Evolutionary conservation across 2,329 filamentous ascomycete genomes (phyloP), one percentile per base, ranked within the genome.

Genomic region (Scolecobasidium constrictum): DNA sequence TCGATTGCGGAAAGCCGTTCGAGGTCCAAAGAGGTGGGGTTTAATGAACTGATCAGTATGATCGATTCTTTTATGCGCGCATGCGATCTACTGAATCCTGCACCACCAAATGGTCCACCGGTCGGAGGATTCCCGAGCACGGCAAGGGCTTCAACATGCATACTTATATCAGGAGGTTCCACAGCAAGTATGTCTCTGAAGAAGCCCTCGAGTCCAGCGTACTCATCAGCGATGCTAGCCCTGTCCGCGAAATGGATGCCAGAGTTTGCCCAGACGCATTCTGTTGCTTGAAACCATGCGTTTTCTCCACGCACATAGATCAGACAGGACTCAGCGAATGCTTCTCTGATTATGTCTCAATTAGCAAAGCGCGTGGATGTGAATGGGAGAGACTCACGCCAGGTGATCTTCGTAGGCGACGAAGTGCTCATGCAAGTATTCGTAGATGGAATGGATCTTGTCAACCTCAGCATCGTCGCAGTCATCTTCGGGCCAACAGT

Each of bases 211-310:
- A 13, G 9, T 3, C 16, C 21, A 15, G 28, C 15, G 28, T 45
- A 45, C 4, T 16, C n/a, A 3, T 5, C 28, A 7, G 45, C 40
- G 34, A 48, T 19, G 4, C 45, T 44, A 15, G 38, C 12, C 21
- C 45, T 48, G 12, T 41, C 33, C 12, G 44, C 40, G 1, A 48
- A 33, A 11, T 42, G 31, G 17, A 48, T 45, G 4, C 9, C 16
- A 19, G 44, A 40, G 22, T 46, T 21, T 3, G 46, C 45, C 46
- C 46, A 48, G 15, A 48, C 17, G 34, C 46, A 48, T 3, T 28
- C 13, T 2, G 45, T 40, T 16, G 46, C 45, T 3, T 13, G 19
- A 26, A 35, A 28, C 46, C 46, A 48, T 23, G 44, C 23, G n/a
- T 38, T 20, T 13, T 13, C 35, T 44, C 4, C 4, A 3, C 40